Percentiles rank a stretch among this genome's conserved stretches.
Evolutionary conservation across 2,329 filamentous ascomycete species (phyloP).

Genomic region (Alternaria arborescens): DNA sequence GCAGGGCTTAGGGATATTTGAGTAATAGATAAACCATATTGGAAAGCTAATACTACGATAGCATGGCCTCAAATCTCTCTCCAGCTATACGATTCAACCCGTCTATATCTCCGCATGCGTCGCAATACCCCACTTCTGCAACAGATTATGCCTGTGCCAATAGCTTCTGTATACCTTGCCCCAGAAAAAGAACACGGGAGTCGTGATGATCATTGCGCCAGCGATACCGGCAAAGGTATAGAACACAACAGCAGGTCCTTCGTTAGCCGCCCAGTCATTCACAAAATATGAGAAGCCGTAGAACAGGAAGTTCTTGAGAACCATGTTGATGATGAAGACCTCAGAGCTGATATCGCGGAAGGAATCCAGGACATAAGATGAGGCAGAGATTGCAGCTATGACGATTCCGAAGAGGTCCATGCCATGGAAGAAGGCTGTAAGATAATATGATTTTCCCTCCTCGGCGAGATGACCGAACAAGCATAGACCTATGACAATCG

Average conservation of each 20-base stretch:
- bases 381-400: conserved; percentile 42
- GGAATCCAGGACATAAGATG: conserved; percentile 52
- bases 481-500: conserved; percentile 51
- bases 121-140: conserved; percentile 45
- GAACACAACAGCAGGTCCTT: conserved; percentile 50
- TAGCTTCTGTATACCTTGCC: conserved; percentile 48
- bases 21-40: neutral
- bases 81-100: neutral
- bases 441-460: conserved; percentile 31
- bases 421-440: conserved; percentile 47
- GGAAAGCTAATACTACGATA: neutral
- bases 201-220: conserved; percentile 36
- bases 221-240: conserved; percentile 48
- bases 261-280: conserved; percentile 52
- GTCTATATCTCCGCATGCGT: conserved; percentile 43
- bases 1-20: neutral
- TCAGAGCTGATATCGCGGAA: conserved; percentile 54
- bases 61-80: neutral
- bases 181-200: conserved; percentile 46
- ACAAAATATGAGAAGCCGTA: conserved; percentile 56
- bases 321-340: conserved; percentile 56
- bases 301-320: conserved; percentile 57
- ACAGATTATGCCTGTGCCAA: conserved; percentile 45
- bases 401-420: conserved; percentile 47
- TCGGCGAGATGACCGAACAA: conserved; percentile 50